phyloP scores from a whole-genome alignment of 495 filamentous ascomycete genomes.

The Mytilinidion resinicola region DNA sequence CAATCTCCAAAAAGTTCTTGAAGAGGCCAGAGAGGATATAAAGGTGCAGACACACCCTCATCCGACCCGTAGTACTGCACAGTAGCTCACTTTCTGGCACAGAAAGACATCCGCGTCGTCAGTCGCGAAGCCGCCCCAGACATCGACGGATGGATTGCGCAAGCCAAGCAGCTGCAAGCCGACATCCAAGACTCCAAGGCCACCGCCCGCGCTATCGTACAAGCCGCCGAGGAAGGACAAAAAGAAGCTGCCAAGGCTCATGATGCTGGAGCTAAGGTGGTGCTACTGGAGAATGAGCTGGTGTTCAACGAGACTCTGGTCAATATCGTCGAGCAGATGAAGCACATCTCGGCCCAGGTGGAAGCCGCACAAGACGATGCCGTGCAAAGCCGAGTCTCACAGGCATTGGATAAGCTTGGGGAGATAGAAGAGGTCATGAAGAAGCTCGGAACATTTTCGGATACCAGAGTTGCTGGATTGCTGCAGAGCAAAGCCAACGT shows the following conservation, averaged over 20 bases:
- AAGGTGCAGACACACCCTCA: slow-evolving; percentile 47
- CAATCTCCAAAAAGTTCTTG: slow-evolving; percentile 57
- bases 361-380: slow-evolving; percentile 34
- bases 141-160: slow-evolving; percentile 74
- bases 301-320: slow-evolving; percentile 66
- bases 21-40: slow-evolving; percentile 57
- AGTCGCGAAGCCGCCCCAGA: slow-evolving; percentile 70
- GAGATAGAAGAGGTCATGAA: slow-evolving; percentile 43
- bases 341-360: slow-evolving; percentile 42
- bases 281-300: slow-evolving; percentile 67
- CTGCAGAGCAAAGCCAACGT: slow-evolving; percentile 29
- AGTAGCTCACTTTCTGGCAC: slow-evolving; percentile 1
- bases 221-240: slow-evolving; percentile 59
- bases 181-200: slow-evolving; percentile 70
- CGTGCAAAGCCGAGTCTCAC: slow-evolving; percentile 25
- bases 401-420: slow-evolving; percentile 41
- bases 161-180: slow-evolving; percentile 73
- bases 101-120: slow-evolving; percentile 64
- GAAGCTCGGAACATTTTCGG: slow-evolving; percentile 27
- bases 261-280: slow-evolving; percentile 63
- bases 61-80: no score
- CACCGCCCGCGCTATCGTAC: slow-evolving; percentile 68
- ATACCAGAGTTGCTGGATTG: slow-evolving; percentile 32
- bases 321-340: slow-evolving; percentile 55
- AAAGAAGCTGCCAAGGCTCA: slow-evolving; percentile 52